Conservation (phyloP, 1,139 yeast species). For the Geotrichum reessii region DNA sequence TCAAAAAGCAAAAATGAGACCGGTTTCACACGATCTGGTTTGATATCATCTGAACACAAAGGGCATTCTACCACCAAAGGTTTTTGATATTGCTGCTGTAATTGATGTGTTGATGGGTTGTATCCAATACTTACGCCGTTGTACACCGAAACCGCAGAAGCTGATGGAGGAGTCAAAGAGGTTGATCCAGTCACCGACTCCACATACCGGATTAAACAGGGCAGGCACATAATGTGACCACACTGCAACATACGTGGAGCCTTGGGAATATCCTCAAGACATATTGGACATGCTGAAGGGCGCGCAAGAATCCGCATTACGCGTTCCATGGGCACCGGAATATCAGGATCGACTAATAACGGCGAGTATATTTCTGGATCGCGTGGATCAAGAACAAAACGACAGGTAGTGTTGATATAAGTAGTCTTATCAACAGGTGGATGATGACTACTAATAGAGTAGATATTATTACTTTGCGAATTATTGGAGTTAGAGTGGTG, state of each 20-base stretch:
- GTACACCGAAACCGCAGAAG: not conserved
- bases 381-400: slow-evolving; percentile 64
- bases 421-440: slow-evolving; percentile 54
- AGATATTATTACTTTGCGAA: not conserved
- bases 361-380: slow-evolving; percentile 46
- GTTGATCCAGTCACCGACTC: slow-evolving; percentile 46
- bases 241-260: slow-evolving; percentile 95
- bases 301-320: slow-evolving; percentile 69
- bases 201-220: slow-evolving; percentile 70
- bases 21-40: slow-evolving; percentile 57
- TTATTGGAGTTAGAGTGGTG: not conserved
- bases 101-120: slow-evolving; percentile 14
- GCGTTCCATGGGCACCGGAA: slow-evolving; percentile 55
- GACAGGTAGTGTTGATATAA: slow-evolving; percentile 78
- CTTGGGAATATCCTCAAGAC: slow-evolving; percentile 72
- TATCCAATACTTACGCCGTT: not conserved
- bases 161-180: slow-evolving; percentile 18
- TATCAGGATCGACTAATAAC: slow-evolving; percentile 67
- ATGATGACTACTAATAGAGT: slow-evolving; percentile 6
- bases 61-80: slow-evolving; percentile 57
- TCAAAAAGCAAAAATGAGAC: slow-evolving; percentile 55
- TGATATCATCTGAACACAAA: slow-evolving; percentile 64
- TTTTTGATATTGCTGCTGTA: slow-evolving; percentile 41
- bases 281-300: slow-evolving; percentile 83
- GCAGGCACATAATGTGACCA: slow-evolving; percentile 85